Evolutionary conservation across 2,329 filamentous ascomycete genomes (phyloP), one percentile per base, ranked within the genome.

Genomic region (Cercospora zeae-maydis): DNA sequence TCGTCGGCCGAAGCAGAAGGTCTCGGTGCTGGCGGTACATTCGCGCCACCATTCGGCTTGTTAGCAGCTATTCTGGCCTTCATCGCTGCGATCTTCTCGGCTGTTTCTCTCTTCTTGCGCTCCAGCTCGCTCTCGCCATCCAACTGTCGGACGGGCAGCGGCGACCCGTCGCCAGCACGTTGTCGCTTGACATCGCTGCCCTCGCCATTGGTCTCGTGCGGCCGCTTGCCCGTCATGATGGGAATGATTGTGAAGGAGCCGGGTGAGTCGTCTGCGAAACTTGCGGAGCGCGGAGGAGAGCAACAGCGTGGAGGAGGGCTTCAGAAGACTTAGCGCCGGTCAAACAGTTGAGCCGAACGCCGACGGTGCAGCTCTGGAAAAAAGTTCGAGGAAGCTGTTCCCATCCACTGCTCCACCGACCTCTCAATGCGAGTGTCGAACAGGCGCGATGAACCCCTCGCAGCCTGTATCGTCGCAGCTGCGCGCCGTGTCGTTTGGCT

Each of bases 401-500:
- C 30, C 27, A 31, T 53, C 4, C 49, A 34, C 49, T 53, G 30
- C n/a, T 34, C 24, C 27, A 53, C 42, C 19, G 42, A 47, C 21
- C 19, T 47, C 42, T 47, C 13, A 14, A 53, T 53, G 16, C 16
- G 49, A 34, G 49, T 24, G 49, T 53, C 49, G 49, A 9, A 42
- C 57, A 52, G 57, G 60, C 65, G 66, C 27, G 16, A 77, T 77
- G 75, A 83, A 82, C 66, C 77, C 78, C 58, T 80, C 80, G 11
- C 90, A 93, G 74, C 93, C 95, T 49, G 85, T 96, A 66, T 84
- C 90, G 68, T 96, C 92, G 73, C 83, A 88, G 75, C 89, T 99
- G 73, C 86, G 89, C 75, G 89, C 88, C 75, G 91, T 99, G 73
- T 91, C 96, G 75, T 99, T 99, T 77, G 88, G 87, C 51, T 91